These are phyloP conservation scores for sorghum (Sorghum bicolor) DNA, from an alignment of 176 grass and related monocot genomes.

Conservation along the genomic window Sorghum_bicolor_NCBIv3 NC_012873.2:66261001-66261500, in stretches of 20 bases:
- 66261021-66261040: not conserved
- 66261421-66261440: not conserved
- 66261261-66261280: slow-evolving; percentile 7
- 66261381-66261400: not conserved
- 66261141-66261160: slow-evolving; percentile 24
- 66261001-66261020: not conserved
- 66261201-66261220: slow-evolving; percentile 39
- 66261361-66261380: not conserved
- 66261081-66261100: not conserved
- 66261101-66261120: not conserved
- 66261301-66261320: not conserved
- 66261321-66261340: not conserved
- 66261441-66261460: not conserved
- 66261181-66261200: slow-evolving; percentile 26
- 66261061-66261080: not conserved
- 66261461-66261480: not conserved
- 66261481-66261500: not conserved
- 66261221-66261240: slow-evolving; percentile 28
- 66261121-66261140: not conserved
- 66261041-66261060: not conserved
- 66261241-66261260: not conserved
- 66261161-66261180: slow-evolving; percentile 34
- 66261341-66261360: not conserved
- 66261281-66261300: not conserved
- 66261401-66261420: slow-evolving; percentile 6